Base-by-base conservation (phyloP, 2,329 filamentous ascomycete genomes). In the Penicillium sp. region DNA sequence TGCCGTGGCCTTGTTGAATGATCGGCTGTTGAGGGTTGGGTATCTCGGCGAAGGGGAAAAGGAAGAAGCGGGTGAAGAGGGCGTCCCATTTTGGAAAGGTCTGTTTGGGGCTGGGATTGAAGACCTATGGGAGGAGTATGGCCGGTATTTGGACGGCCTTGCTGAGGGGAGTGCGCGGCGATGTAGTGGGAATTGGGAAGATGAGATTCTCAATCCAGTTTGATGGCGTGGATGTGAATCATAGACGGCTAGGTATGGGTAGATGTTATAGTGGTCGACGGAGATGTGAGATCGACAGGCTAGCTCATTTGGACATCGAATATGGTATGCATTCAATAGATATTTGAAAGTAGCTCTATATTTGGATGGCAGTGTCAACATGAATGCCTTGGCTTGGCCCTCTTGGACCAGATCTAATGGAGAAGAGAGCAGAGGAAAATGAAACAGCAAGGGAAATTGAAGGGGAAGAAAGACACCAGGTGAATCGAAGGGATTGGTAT, bases 71-170 rank as follows among this genome's bases (percentile, higher is more conserved):
- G 18, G 44, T 14, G 7, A 45, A 22, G 11, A 18, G 12, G 40
- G 35, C 18, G 41, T 40, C 37, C 38, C 60, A 1, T 72, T 72
- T 44, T 73, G 70, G 71, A 60, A 54, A 28, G 59, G 59, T n/a
- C 50, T 92, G 22, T 80, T 89, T 59, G 88, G 86, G 0, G 67
- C 75, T 35, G 75, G 78, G 0, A 82, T 95, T 0, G 74, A 80
- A 37, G 75, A 84, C 54, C 72, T 96, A 27, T 96, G 89, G 87
- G 72, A 76, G 16, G 83, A 88, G 52, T 96, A 96, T 71, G 77
- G 73, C 25, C 63, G 69, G 55, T 72, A 71, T 57, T 63, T 83
- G 55, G 72, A 75, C 56, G 60, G 61, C 19, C 52, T 56, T 34
- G 52, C 52, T 3, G 13, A 18, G 16, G 8, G 7, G 13, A 47